phyloP scores from a whole-genome alignment of 2,329 filamentous ascomycete species.

The Colletotrichum sublineola region DNA sequence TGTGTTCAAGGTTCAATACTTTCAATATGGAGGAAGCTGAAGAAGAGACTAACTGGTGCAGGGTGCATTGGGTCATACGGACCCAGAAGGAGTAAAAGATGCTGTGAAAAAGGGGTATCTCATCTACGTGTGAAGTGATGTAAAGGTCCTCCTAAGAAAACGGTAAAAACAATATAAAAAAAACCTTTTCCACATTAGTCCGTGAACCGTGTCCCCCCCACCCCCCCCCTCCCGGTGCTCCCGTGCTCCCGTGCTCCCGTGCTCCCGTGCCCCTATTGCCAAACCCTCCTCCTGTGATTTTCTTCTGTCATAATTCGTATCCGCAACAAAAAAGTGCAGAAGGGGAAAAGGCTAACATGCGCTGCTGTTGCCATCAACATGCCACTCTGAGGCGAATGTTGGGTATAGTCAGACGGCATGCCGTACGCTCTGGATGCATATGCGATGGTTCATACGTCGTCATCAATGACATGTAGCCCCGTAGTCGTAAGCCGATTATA shows the following conservation, averaged over 20 bases:
- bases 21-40: slow-evolving; percentile 10
- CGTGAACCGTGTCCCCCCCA: background rate
- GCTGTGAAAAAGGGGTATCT: slow-evolving; percentile 55
- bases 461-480: slow-evolving; percentile 15
- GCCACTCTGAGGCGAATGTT: background rate
- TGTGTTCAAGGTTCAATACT: background rate
- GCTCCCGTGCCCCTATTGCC: background rate
- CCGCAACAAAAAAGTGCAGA: background rate
- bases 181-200: background rate
- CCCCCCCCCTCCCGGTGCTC: no score
- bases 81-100: slow-evolving; percentile 39
- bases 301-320: slow-evolving; percentile 5
- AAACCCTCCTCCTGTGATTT: background rate
- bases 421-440: background rate
- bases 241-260: background rate
- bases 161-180: background rate
- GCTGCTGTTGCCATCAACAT: background rate
- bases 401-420: background rate
- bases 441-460: slow-evolving; percentile 19
- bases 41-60: slow-evolving; percentile 13
- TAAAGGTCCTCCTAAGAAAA: slow-evolving; percentile 33
- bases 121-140: slow-evolving; percentile 52
- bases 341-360: background rate
- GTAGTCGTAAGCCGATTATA: slow-evolving; percentile 27
- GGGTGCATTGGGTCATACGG: slow-evolving; percentile 11